These are phyloP conservation scores for Aaosphaeria arxii DNA, from an alignment of 2,329 filamentous ascomycete species.

Conservation along the genomic window DNA sequence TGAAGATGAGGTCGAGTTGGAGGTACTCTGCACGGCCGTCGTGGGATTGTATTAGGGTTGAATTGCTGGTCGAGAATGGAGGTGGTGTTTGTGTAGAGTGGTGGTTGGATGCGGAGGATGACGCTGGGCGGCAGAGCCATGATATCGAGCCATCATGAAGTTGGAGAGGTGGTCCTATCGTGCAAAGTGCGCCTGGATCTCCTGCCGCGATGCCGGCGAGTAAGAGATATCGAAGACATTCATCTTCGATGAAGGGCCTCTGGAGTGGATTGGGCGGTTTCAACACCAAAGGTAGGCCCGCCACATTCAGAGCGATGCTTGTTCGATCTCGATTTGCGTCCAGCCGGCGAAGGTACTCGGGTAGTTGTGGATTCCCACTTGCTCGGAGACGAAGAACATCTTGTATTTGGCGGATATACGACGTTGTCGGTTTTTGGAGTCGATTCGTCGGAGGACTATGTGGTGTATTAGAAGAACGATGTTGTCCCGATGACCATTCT, in stretches of 20 bases:
- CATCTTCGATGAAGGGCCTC: constrained; percentile 33
- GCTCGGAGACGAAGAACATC: constrained; percentile 42
- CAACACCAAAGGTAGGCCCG: constrained; percentile 38
- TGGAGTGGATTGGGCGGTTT: constrained; percentile 25
- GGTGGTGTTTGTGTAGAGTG: constrained; percentile 6
- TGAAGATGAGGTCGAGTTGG: constrained; percentile 40
- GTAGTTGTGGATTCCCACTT: constrained; percentile 41
- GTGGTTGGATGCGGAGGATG: constrained; percentile 15
- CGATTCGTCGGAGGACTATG: constrained; percentile 12
- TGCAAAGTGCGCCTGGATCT: constrained; percentile 42
- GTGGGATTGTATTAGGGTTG: constrained; percentile 22
- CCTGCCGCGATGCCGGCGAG: constrained; percentile 40
- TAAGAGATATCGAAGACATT: constrained; percentile 41
- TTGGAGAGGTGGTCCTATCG: constrained; percentile 27
- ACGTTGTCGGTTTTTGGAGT: not conserved
- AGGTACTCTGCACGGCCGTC: constrained; percentile 38
- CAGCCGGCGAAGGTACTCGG: constrained; percentile 36
- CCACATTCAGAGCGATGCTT: constrained; percentile 40
- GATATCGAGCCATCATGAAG: constrained; percentile 31
- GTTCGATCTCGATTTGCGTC: constrained; percentile 45
- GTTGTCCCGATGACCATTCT: constrained; percentile 1
- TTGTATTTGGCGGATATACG: constrained; percentile 21
- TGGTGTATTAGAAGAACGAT: constrained; percentile 3
- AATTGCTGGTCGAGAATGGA: constrained; percentile 9
- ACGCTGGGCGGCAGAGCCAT: constrained; percentile 29